Conservation (phyloP, 1,284 basidiomycete species). For the Ustilago tritici region DNA sequence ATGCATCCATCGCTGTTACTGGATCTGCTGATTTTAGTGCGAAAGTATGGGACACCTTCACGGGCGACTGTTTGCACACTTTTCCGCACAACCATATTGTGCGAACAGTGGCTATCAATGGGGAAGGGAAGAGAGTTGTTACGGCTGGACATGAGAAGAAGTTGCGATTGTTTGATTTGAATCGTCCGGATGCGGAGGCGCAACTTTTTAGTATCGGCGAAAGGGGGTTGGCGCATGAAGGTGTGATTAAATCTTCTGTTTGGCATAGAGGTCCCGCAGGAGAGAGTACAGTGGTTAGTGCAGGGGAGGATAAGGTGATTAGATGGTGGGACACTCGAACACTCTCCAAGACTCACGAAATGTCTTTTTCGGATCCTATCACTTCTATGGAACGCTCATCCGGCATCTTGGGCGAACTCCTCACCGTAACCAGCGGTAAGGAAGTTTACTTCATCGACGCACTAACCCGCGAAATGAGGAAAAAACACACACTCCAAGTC, state of each 20-base stretch:
- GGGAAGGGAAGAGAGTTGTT: slow-evolving; percentile 77
- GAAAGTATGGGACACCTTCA: slow-evolving; percentile 97
- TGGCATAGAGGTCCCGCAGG: slow-evolving; percentile 77
- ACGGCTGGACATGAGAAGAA: slow-evolving; percentile 99
- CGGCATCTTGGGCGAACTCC: slow-evolving; percentile 82
- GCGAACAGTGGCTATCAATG: slow-evolving; percentile 87
- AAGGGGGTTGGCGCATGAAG: slow-evolving; percentile 76
- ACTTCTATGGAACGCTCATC: slow-evolving; percentile 86
- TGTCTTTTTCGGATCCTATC: slow-evolving; percentile 83
- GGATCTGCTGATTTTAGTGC: slow-evolving; percentile 98
- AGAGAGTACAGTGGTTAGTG: slow-evolving; percentile 79
- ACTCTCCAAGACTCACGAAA: slow-evolving; percentile 77
- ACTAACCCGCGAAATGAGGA: slow-evolving; percentile 34
- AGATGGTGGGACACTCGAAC: slow-evolving; percentile 96
- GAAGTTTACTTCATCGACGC: slow-evolving; percentile 82
- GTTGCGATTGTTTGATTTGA: slow-evolving; percentile 90
- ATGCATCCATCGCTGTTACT: slow-evolving; percentile 81
- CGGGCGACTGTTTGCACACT: slow-evolving; percentile 85
- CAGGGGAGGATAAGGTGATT: slow-evolving; percentile 89
- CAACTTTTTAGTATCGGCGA: slow-evolving; percentile 77
- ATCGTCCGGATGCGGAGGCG: slow-evolving; percentile 79
- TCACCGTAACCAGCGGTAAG: slow-evolving; percentile 90
- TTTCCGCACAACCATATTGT: slow-evolving; percentile 99
- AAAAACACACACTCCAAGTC: slow-evolving; percentile 51
- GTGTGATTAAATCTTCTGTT: slow-evolving; percentile 89